Evolutionary conservation across 805 yeast species (phyloP).

Genomic region (Sugiyamaella mastotermitis): DNA sequence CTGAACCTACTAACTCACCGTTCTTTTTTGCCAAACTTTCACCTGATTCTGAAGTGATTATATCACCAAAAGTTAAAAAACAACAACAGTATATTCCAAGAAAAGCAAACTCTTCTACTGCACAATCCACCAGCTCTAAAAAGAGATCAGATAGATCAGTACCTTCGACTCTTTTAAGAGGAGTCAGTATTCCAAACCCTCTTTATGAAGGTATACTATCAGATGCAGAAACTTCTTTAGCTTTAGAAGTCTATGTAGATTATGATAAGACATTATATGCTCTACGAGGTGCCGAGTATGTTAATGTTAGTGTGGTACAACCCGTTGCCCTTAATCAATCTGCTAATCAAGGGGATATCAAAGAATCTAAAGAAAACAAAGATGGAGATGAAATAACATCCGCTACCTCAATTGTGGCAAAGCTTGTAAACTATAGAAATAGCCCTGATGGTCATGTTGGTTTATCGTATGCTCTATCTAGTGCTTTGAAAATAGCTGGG

Average conservation of each 20-base stretch:
- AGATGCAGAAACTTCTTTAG: slow-evolving; percentile 15
- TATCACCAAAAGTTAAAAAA: slow-evolving; percentile 56
- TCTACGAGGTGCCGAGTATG: slow-evolving; percentile 31
- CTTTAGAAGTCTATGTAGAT: slow-evolving; percentile 43
- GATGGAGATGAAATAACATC: slow-evolving; percentile 12
- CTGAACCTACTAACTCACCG: slow-evolving; percentile 26
- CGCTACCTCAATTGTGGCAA: slow-evolving; percentile 45
- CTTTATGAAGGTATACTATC: slow-evolving; percentile 20
- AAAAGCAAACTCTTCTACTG: not conserved
- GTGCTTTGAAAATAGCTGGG: slow-evolving; percentile 48
- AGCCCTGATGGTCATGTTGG: slow-evolving; percentile 39
- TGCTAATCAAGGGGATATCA: not conserved
- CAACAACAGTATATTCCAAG: not conserved
- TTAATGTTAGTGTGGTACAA: slow-evolving; percentile 27
- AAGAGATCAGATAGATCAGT: slow-evolving; percentile 15
- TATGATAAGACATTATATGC: slow-evolving; percentile 33
- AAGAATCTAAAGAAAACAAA: slow-evolving; percentile 3
- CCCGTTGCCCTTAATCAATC: slow-evolving; percentile 6
- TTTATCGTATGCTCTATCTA: slow-evolving; percentile 46
- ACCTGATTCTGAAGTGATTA: slow-evolving; percentile 61
- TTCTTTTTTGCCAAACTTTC: slow-evolving; percentile 45
- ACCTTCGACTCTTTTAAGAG: slow-evolving; percentile 41
- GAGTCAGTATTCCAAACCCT: slow-evolving; percentile 50
- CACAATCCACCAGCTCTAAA: not conserved
- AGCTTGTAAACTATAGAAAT: slow-evolving; percentile 35